Evolutionary conservation across 208 protist genomes (phyloP).

Genomic region (Strigomonas culicis): DNA sequence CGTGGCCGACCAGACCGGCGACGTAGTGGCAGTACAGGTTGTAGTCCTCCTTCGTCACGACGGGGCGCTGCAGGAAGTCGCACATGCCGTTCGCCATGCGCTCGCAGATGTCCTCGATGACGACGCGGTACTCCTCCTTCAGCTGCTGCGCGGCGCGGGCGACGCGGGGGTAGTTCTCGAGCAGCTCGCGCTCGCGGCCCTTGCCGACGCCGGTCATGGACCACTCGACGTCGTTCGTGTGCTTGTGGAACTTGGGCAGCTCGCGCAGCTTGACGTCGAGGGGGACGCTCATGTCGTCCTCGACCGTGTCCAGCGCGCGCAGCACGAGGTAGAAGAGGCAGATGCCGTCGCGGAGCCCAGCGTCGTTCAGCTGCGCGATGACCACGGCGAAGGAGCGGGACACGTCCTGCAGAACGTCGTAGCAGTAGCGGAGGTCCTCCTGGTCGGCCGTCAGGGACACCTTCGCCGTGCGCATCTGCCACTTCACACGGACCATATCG

Average conservation of each 20-base stretch:
- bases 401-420: constrained; percentile 84
- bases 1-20: constrained; percentile 96
- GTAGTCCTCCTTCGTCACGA: constrained; percentile 87
- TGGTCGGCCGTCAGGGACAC: constrained; percentile 33
- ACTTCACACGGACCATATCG: constrained; percentile 60
- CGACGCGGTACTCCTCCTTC: constrained; percentile 62
- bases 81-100: constrained; percentile 95
- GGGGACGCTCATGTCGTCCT: constrained; percentile 91
- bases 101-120: constrained; percentile 92
- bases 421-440: constrained; percentile 85
- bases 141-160: constrained; percentile 61
- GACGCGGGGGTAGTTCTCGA: constrained; percentile 69
- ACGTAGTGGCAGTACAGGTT: constrained; percentile 98
- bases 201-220: constrained; percentile 50
- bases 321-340: constrained; percentile 97
- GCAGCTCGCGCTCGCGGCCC: constrained; percentile 64
- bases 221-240: constrained; percentile 49
- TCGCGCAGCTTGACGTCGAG: constrained; percentile 62
- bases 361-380: constrained; percentile 85
- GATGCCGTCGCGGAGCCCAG: constrained; percentile 82
- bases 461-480: constrained; percentile 32
- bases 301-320: constrained; percentile 93
- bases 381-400: constrained; percentile 93
- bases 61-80: constrained; percentile 76
- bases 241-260: constrained; percentile 77